These are phyloP conservation scores for Thermochaetoides thermophila DNA, from an alignment of 495 filamentous ascomycete genomes.

Conservation along the genomic window DNA sequence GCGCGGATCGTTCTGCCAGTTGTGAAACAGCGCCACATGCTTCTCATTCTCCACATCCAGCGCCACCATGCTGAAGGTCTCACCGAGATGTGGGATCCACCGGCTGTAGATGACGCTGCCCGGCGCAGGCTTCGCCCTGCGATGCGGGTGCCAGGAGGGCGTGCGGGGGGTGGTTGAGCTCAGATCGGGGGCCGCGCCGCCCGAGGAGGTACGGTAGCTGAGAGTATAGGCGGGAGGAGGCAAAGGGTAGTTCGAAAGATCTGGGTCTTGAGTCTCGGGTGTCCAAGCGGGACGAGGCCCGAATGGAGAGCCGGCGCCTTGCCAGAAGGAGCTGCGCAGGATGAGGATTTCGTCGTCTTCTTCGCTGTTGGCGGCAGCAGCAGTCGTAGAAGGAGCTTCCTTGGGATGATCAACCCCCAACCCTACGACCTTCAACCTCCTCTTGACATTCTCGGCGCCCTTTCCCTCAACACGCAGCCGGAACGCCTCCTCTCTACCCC, in stretches of 20 bases:
- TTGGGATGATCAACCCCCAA: constrained; percentile 40
- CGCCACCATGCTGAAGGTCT: constrained; percentile 51
- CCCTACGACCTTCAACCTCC: constrained; percentile 37
- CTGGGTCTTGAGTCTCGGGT: constrained; percentile 23
- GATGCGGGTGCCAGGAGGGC: constrained; percentile 42
- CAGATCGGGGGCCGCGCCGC: constrained; percentile 4
- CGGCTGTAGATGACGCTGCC: constrained; percentile 51
- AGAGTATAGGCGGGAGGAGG: constrained; percentile 40
- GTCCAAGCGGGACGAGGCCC: constrained; percentile 48
- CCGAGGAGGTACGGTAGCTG: constrained; percentile 21
- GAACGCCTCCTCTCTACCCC: constrained; percentile 39
- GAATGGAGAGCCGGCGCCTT: constrained; percentile 50
- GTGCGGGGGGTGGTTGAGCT: too few species aligned
- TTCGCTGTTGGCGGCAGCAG: constrained; percentile 2
- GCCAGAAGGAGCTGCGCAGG: constrained; percentile 46
- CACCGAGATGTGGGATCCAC: constrained; percentile 49
- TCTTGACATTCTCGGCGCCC: constrained; percentile 23
- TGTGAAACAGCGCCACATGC: constrained; percentile 48
- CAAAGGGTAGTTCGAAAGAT: constrained; percentile 33
- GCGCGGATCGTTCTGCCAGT: constrained; percentile 57
- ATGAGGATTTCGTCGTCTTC: constrained; percentile 24
- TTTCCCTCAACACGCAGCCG: constrained; percentile 32
- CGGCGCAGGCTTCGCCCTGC: constrained; percentile 43
- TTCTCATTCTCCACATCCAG: constrained; percentile 38
- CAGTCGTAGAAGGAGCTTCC: constrained; percentile 2